Evolutionary conservation across 805 yeast species (phyloP).

Genomic region (Middelhovenomyces tepae): DNA sequence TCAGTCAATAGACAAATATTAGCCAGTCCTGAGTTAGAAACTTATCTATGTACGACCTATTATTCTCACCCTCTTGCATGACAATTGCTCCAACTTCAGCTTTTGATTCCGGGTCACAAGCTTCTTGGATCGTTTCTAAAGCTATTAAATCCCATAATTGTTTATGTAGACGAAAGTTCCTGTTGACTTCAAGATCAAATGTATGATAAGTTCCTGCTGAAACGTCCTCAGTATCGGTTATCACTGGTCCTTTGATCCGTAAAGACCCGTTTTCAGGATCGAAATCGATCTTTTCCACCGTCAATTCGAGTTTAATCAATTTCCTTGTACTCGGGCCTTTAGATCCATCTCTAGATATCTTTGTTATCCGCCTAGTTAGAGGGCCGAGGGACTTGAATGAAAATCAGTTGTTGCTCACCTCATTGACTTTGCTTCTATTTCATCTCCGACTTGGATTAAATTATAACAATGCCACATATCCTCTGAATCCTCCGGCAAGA

Average conservation of each 20-base stretch:
- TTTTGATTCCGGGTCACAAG: conserved; percentile 65
- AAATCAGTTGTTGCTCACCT: no score
- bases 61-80: conserved; percentile 86
- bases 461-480: conserved; percentile 88
- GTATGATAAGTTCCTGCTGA: conserved; percentile 85
- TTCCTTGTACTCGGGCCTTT: conserved; percentile 42
- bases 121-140: conserved; percentile 52
- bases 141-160: conserved; percentile 73
- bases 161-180: conserved; percentile 61
- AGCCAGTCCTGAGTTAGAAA: no score
- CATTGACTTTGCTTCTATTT: conserved; percentile 56
- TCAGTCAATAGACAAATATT: conserved; percentile 86
- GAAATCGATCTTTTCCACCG: conserved; percentile 65
- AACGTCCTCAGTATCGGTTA: conserved; percentile 59
- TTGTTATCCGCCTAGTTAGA: no score
- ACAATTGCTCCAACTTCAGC: conserved; percentile 95
- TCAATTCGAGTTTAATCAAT: conserved; percentile 49
- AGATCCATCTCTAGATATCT: conserved; percentile 27
- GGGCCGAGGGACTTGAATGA: no score
- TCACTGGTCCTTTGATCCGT: conserved; percentile 72
- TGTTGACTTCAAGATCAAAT: conserved; percentile 60
- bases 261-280: conserved; percentile 67
- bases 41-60: no score
- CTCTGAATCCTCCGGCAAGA: conserved; percentile 82
- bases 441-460: conserved; percentile 67